phyloP scores from a whole-genome alignment of 306 rosid species.

The Rosa multiflora region DNA sequence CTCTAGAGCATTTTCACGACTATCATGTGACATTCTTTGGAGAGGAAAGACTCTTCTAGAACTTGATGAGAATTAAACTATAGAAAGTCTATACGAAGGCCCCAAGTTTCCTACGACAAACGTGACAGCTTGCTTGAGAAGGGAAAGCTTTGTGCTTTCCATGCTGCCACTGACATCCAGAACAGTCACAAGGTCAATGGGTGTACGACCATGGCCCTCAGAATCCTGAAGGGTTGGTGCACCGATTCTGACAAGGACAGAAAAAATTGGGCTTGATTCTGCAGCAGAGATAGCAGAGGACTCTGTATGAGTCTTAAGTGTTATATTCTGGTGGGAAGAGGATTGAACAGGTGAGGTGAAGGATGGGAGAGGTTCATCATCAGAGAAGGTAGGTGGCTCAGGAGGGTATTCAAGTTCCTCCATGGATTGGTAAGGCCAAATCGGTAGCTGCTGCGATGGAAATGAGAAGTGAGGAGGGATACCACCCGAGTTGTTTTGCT shows the following conservation, averaged over 20 bases:
- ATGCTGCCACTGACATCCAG: slow-evolving; percentile 36
- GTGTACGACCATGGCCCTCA: slow-evolving; percentile 4
- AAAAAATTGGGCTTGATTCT: slow-evolving; percentile 5
- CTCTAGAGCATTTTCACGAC: not conserved
- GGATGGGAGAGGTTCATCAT: not conserved
- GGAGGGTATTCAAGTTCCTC: not conserved
- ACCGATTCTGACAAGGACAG: slow-evolving; percentile 5
- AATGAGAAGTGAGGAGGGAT: not conserved
- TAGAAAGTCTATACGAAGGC: slow-evolving; percentile 31
- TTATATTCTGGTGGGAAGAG: not conserved
- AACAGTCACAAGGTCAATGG: slow-evolving; percentile 36
- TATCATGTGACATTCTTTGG: slow-evolving; percentile 22
- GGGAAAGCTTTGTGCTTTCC: slow-evolving; percentile 28
- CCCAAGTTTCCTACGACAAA: slow-evolving; percentile 32
- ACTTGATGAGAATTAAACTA: slow-evolving; percentile 21
- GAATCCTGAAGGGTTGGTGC: not conserved
- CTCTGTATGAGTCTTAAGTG: not conserved
- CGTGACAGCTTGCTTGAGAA: slow-evolving; percentile 28
- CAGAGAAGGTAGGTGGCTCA: not conserved
- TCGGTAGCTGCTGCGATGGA: not conserved
- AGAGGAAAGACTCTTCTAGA: slow-evolving; percentile 30
- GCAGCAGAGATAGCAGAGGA: slow-evolving; percentile 1
- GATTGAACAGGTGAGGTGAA: not conserved
- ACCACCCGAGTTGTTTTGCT: not conserved
- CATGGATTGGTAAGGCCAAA: not conserved